Evolutionary conservation across 441 rosid genomes (phyloP).

Genomic region (Pelargonium cotyledonis): DNA sequence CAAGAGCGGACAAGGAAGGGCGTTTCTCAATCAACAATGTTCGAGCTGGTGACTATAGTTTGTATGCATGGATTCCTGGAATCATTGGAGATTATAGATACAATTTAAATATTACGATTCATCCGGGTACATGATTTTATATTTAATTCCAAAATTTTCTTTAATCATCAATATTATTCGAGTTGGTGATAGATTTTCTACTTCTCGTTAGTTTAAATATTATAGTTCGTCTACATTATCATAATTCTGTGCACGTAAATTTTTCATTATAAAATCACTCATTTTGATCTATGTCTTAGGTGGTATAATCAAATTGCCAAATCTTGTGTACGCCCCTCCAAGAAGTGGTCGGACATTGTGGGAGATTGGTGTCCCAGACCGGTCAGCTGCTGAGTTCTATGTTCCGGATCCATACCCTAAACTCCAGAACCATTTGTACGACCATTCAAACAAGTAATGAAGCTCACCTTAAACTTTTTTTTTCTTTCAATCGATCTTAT

Average conservation of each 20-base stretch:
- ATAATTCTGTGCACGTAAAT: too few species aligned
- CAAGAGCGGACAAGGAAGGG: slow-evolving; percentile 40
- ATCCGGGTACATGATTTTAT: slow-evolving; percentile 32
- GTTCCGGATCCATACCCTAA: slow-evolving; percentile 65
- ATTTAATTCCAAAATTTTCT: too few species aligned
- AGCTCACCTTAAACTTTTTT: slow-evolving; percentile 3
- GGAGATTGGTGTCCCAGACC: slow-evolving; percentile 84
- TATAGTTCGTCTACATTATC: too few species aligned
- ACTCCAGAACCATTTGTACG: slow-evolving; percentile 37
- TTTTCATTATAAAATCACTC: too few species aligned
- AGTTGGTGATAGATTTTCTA: too few species aligned
- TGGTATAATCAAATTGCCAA: slow-evolving; percentile 39
- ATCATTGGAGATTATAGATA: slow-evolving; percentile 49
- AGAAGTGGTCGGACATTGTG: slow-evolving; percentile 77
- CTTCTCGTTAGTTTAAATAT: too few species aligned
- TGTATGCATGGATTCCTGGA: slow-evolving; percentile 55
- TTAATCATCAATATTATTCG: too few species aligned
- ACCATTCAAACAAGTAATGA: slow-evolving; percentile 63
- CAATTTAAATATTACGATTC: slow-evolving; percentile 30
- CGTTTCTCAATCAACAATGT: slow-evolving; percentile 35
- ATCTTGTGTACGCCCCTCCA: slow-evolving; percentile 54
- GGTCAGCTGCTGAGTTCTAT: slow-evolving; percentile 67
- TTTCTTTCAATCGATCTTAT: too few species aligned
- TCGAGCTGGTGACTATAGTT: slow-evolving; percentile 35
- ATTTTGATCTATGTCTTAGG: too few species aligned